These are phyloP conservation scores for Rhodosporidiobolus odoratus DNA, from an alignment of 768 basidiomycete genomes.

Conservation along the genomic window DNA sequence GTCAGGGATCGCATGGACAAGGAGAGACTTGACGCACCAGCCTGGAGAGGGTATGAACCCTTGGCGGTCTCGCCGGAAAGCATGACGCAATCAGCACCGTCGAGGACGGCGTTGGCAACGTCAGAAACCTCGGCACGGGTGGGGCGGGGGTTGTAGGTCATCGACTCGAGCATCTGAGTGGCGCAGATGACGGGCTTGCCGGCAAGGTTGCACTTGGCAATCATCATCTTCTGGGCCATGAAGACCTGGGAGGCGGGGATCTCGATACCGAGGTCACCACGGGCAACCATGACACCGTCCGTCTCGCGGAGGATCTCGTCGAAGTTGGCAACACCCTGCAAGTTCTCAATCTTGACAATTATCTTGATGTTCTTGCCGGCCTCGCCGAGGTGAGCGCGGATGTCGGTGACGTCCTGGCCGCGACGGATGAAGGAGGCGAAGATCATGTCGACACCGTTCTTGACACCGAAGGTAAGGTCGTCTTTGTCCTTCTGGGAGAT, in stretches of 20 bases:
- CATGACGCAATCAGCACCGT: slow-evolving; percentile 99
- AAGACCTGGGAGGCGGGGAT: slow-evolving; percentile 99
- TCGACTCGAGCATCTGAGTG: slow-evolving; percentile 91
- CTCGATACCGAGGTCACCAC: slow-evolving; percentile 98
- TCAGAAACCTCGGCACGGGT: slow-evolving; percentile 99
- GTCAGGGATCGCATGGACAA: not conserved
- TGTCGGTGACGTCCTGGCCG: slow-evolving; percentile 87
- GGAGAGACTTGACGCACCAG: slow-evolving; percentile 54
- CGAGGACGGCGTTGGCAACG: slow-evolving; percentile 97
- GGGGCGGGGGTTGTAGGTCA: slow-evolving; percentile 84
- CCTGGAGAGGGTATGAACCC: slow-evolving; percentile 90
- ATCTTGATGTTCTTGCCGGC: slow-evolving; percentile 96
- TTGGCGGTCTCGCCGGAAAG: slow-evolving; percentile 98
- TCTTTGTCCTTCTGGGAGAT: slow-evolving; percentile 97
- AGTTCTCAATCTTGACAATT: slow-evolving; percentile 99
- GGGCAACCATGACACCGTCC: slow-evolving; percentile 99
- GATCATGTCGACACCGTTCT: slow-evolving; percentile 97
- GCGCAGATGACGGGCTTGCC: slow-evolving; percentile 99
- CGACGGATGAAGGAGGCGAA: slow-evolving; percentile 98
- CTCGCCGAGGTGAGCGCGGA: slow-evolving; percentile 85
- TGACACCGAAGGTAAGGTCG: slow-evolving; percentile 88
- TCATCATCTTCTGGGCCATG: slow-evolving; percentile 99
- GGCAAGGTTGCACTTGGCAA: slow-evolving; percentile 93
- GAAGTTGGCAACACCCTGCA: slow-evolving; percentile 98
- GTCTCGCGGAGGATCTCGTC: slow-evolving; percentile 92